A percentile compares a stretch with the other conserved stretches of the same genome.
Conservation (phyloP, 176 grass and related monocot species). For the Hsuehochloa calcarea region DNA sequence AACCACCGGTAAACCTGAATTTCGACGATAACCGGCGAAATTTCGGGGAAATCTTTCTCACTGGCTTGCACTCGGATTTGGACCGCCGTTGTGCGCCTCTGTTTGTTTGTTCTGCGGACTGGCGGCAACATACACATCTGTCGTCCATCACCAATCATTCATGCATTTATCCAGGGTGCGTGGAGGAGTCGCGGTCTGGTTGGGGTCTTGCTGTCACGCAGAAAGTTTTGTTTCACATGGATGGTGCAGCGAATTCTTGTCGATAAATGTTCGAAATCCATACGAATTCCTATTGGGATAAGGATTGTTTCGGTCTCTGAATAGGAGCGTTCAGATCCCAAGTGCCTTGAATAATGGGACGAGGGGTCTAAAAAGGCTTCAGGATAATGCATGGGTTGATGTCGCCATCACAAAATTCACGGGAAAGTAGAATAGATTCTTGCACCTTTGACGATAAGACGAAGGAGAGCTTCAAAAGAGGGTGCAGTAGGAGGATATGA, state of each 20-base stretch:
- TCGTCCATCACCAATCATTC: not conserved
- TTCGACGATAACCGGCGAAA: too few relatives aligned
- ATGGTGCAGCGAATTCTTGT: not conserved
- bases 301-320: not conserved
- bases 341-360: not conserved
- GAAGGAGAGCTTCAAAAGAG: not conserved
- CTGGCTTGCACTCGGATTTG: constrained; percentile 25
- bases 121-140: not conserved
- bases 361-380: not conserved
- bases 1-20: too few relatives aligned
- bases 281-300: too few relatives aligned
- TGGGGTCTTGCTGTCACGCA: not conserved
- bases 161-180: not conserved
- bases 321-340: not conserved
- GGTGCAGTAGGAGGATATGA: not conserved
- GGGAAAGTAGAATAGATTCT: constrained; percentile 1
- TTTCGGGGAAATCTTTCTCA: too few relatives aligned
- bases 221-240: not conserved
- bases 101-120: too few relatives aligned
- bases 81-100: not conserved
- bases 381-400: not conserved
- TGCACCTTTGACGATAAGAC: not conserved
- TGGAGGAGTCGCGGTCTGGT: not conserved
- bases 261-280: too few relatives aligned
- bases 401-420: constrained; percentile 24